Evolutionary conservation across 1,284 basidiomycete species (phyloP), one percentile per base, ranked within the genome.

Genomic region (Boletellus deceptivus): DNA sequence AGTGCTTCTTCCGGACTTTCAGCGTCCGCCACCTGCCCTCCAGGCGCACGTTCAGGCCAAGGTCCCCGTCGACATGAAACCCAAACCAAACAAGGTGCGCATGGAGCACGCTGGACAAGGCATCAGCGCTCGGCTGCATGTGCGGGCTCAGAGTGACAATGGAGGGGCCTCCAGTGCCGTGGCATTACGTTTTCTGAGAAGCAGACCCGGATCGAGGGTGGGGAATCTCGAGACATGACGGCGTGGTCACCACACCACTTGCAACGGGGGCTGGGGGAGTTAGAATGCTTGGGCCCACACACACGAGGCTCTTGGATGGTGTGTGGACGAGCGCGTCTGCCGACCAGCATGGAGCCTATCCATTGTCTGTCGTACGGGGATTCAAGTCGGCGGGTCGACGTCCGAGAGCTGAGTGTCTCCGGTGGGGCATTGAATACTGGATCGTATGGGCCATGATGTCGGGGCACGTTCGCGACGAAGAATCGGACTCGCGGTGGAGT

Each of bases 61-160:
- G 57, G 25, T 48, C 49, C 25, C 43, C 40, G 40, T 38, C 25
- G 29, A 33, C 10, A 22, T 20, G 42, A 9, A 5, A 16, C 31
- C 31, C 14, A 33, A 13, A 33, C 31, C 14, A 33, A 13, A 33
- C 11, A 13, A 3, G 31, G 10, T 31, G 29, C 10, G 13, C 3
- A 31, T 3, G 29, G 3, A 3, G 52, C 31, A 29, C 58, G 58
- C 55, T 42, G 46, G 41, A 40, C 9, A 43, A 33, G n/a, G 24
- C 27, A 54, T 20, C 29, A 7, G 31, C 9, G 39, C 46, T 7
- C 43, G 36, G 33, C 33, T 33, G 22, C 43, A 38, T 18, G 14
- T 13, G 17, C 20, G 37, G n/a, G n/a, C n/a, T n/a, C n/a, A n/a
- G n/a, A n/a, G n/a, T n/a, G n/a, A n/a, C n/a, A n/a, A n/a, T n/a